These are phyloP conservation scores for Hortiboletus rubellus DNA, from an alignment of 1,284 basidiomycete genomes.

Conservation along the genomic window DNA sequence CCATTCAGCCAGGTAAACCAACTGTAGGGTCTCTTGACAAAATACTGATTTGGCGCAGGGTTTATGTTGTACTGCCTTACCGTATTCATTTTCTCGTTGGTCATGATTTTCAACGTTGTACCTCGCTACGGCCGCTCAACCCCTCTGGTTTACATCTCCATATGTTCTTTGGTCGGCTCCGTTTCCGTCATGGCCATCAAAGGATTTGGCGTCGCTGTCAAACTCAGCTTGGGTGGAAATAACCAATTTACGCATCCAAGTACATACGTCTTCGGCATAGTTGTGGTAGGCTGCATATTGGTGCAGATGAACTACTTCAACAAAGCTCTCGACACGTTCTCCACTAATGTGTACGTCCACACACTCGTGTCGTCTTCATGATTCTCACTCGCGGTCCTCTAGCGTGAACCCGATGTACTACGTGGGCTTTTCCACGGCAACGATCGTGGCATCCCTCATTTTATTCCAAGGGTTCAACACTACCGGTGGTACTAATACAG, in stretches of 20 bases:
- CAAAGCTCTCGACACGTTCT: slow-evolving; percentile 96
- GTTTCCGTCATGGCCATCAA: slow-evolving; percentile 94
- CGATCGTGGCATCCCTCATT: slow-evolving; percentile 92
- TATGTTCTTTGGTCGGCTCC: slow-evolving; percentile 88
- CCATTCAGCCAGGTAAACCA: slow-evolving; percentile 79
- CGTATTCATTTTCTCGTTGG: slow-evolving; percentile 77
- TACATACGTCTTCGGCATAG: slow-evolving; percentile 92
- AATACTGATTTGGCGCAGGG: slow-evolving; percentile 45
- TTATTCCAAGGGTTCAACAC: slow-evolving; percentile 98
- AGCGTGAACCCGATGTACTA: slow-evolving; percentile 98
- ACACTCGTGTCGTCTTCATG: not conserved
- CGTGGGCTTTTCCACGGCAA: slow-evolving; percentile 96
- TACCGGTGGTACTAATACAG: slow-evolving; percentile 73
- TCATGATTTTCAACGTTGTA: slow-evolving; percentile 87
- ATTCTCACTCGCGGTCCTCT: slow-evolving; percentile 8
- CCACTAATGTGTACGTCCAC: slow-evolving; percentile 88
- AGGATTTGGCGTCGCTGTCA: slow-evolving; percentile 95
- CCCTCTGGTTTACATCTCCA: slow-evolving; percentile 91
- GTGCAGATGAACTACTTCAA: slow-evolving; percentile 99
- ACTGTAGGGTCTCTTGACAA: not conserved
- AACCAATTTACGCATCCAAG: slow-evolving; percentile 96
- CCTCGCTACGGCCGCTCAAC: slow-evolving; percentile 89
- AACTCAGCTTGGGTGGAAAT: slow-evolving; percentile 90
- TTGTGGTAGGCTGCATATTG: slow-evolving; percentile 85
- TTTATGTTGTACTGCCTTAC: slow-evolving; percentile 89